These are phyloP conservation scores for Vachellia collinsii DNA, from an alignment of 306 rosid species.

Conservation along the genomic window DNA sequence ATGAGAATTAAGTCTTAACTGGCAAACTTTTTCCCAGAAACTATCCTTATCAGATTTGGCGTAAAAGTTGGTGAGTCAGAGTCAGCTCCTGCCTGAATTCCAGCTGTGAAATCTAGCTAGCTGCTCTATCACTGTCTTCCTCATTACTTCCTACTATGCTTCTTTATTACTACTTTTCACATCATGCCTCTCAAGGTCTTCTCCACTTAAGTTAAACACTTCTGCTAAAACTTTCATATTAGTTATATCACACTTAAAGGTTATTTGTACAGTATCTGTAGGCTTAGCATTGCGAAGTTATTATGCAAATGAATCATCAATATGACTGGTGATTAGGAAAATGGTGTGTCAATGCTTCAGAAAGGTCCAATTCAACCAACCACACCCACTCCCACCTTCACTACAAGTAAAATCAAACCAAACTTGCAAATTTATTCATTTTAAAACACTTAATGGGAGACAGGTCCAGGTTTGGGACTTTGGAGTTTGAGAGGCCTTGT, in stretches of 20 bases:
- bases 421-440: constrained; percentile 16
- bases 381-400: constrained; percentile 61
- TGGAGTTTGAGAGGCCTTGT: neutral
- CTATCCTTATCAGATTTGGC: constrained; percentile 24
- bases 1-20: neutral
- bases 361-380: constrained; percentile 51
- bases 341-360: constrained; percentile 16
- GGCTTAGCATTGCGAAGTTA: neutral
- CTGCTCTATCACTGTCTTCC: constrained; percentile 20
- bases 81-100: neutral
- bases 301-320: constrained; percentile 1
- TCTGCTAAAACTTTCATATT: neutral
- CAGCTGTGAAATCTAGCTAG: neutral
- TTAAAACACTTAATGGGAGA: neutral
- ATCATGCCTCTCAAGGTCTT: neutral
- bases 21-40: neutral
- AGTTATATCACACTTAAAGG: neutral
- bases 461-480: neutral
- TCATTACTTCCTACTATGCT: neutral
- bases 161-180: neutral
- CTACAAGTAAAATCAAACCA: constrained; percentile 59
- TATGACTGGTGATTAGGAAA: neutral
- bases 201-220: neutral
- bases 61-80: constrained; percentile 38
- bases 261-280: neutral